phyloP scores from a whole-genome alignment of 208 protist species.

The Porcisia hertigi region DNA sequence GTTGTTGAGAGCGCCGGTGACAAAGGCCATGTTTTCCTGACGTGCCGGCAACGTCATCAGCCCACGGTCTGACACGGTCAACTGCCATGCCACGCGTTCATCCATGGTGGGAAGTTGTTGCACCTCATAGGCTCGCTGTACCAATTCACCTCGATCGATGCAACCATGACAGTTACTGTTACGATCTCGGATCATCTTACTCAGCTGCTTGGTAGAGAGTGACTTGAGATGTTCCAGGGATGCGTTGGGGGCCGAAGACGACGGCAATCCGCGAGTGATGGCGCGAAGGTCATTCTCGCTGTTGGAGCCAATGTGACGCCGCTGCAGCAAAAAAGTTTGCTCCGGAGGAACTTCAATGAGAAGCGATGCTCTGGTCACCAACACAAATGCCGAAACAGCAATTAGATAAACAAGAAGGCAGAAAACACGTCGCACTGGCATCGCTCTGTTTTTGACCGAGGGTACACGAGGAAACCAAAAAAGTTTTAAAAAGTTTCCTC shows the following conservation, averaged over 20 bases:
- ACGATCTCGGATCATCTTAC: slow-evolving; percentile 41
- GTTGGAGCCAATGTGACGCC: slow-evolving; percentile 23
- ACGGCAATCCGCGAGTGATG: slow-evolving; percentile 36
- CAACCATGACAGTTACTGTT: slow-evolving; percentile 43
- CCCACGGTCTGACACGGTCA: slow-evolving; percentile 34
- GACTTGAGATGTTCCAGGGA: slow-evolving; percentile 14
- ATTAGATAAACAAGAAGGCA: neutral
- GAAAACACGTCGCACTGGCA: neutral
- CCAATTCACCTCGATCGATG: slow-evolving; percentile 46
- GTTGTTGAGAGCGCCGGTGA: slow-evolving; percentile 25
- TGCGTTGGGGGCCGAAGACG: slow-evolving; percentile 9
- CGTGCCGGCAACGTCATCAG: slow-evolving; percentile 16
- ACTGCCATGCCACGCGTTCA: slow-evolving; percentile 44
- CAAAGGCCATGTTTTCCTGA: slow-evolving; percentile 22
- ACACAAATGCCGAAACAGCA: neutral
- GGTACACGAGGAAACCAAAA: neutral
- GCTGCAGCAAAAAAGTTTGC: slow-evolving; percentile 45
- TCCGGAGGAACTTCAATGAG: slow-evolving; percentile 40
- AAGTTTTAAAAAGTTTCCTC: too few relatives aligned
- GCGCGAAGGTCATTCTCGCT: slow-evolving; percentile 23
- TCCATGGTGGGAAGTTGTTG: slow-evolving; percentile 37
- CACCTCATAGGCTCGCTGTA: slow-evolving; percentile 37
- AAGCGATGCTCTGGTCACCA: slow-evolving; percentile 16
- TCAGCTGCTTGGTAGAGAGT: slow-evolving; percentile 34
- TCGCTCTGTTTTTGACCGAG: neutral